Conservation (phyloP, 2,329 filamentous ascomycete species). For the Aspergillus neotritici region DNA sequence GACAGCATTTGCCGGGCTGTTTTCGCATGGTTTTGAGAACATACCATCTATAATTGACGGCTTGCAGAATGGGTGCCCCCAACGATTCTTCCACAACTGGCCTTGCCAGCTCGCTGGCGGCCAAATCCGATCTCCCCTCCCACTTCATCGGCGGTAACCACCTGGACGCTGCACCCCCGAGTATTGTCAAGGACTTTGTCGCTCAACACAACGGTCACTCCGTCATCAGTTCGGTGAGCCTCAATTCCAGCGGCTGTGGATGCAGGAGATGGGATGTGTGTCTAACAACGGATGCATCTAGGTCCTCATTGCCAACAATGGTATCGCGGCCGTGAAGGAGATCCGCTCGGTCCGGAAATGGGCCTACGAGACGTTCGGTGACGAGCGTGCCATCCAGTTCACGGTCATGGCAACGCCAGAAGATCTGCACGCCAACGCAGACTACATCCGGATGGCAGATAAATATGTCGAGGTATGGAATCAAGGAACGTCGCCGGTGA, state of each 20-base stretch:
- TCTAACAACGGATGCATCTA: constrained; percentile 34
- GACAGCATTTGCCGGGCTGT: not conserved
- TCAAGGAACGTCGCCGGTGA: not conserved
- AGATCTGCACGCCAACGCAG: constrained; percentile 93
- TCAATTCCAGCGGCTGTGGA: not conserved
- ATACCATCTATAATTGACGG: constrained; percentile 23
- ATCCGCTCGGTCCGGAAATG: constrained; percentile 99
- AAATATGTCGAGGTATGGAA: constrained; percentile 80
- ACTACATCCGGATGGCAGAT: constrained; percentile 99
- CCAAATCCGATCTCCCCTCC: constrained; percentile 74
- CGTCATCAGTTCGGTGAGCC: constrained; percentile 90
- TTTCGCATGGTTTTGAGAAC: constrained; percentile 18
- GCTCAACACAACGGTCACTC: constrained; percentile 85
- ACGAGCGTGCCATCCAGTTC: constrained; percentile 97
- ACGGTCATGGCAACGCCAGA: constrained; percentile 99
- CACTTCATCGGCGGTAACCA: constrained; percentile 97
- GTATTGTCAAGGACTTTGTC: constrained; percentile 95
- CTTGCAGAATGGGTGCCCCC: constrained; percentile 35
- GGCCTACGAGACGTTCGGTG: constrained; percentile 99
- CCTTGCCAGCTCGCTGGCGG: constrained; percentile 61
- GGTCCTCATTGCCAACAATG: constrained; percentile 99
- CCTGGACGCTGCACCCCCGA: constrained; percentile 71
- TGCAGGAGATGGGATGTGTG: not conserved
- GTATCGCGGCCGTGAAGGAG: constrained; percentile 98
- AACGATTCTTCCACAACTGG: constrained; percentile 45